phyloP scores from a whole-genome alignment of 768 basidiomycete genomes.

The Multifurca ochricompacta region DNA sequence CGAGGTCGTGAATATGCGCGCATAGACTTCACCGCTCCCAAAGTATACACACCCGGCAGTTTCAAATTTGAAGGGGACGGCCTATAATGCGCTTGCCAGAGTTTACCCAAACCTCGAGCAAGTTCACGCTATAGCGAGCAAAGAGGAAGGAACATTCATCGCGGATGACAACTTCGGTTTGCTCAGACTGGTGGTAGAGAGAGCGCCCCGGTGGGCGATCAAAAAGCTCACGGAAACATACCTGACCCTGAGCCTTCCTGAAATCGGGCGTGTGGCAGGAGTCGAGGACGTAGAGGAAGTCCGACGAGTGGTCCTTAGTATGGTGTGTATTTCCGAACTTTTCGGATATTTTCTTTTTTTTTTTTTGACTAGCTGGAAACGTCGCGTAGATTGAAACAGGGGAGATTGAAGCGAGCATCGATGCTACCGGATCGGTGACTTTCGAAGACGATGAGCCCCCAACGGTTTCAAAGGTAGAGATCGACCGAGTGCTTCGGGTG shows the following conservation, averaged over 20 bases:
- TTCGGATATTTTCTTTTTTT: neutral
- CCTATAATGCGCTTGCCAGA: constrained; percentile 56
- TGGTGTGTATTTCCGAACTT: constrained; percentile 42
- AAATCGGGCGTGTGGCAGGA: constrained; percentile 54
- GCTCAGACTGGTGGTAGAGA: constrained; percentile 53
- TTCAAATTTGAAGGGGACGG: constrained; percentile 55
- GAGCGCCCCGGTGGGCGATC: constrained; percentile 71
- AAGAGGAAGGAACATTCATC: constrained; percentile 46
- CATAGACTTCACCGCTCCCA: constrained; percentile 44
- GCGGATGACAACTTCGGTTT: constrained; percentile 68
- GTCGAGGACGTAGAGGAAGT: constrained; percentile 49
- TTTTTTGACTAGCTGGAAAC: too few relatives aligned
- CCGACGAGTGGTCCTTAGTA: constrained; percentile 53
- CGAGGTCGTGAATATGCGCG: neutral
- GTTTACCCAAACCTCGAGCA: constrained; percentile 54
- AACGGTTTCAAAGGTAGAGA: constrained; percentile 49
- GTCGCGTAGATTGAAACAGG: constrained; percentile 59
- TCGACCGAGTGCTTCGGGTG: constrained; percentile 49
- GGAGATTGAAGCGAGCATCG: constrained; percentile 64
- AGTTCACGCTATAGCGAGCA: constrained; percentile 42
- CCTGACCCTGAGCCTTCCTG: constrained; percentile 62
- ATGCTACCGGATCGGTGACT: constrained; percentile 61
- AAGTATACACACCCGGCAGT: constrained; percentile 65
- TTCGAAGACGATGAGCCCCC: constrained; percentile 58
- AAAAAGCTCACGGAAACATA: constrained; percentile 79